These are phyloP conservation scores for Yamadazyma takamatsuzukensis DNA, from an alignment of 805 yeast genomes.

Conservation along the genomic window DNA sequence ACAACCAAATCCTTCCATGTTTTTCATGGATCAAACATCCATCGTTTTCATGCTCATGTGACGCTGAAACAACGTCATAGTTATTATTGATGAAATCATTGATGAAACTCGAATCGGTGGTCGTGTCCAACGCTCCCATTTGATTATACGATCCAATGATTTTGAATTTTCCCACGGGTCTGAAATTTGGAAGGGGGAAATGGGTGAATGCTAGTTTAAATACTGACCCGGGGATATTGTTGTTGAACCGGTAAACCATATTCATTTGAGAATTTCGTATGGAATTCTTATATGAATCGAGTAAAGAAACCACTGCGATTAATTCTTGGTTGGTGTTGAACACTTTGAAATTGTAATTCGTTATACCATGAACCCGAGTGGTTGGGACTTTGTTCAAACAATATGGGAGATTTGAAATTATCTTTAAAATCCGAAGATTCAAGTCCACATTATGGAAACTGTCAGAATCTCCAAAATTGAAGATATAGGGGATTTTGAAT, in stretches of 20 bases:
- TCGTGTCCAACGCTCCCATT: conserved; percentile 29
- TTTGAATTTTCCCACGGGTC: conserved; percentile 36
- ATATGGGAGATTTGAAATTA: conserved; percentile 32
- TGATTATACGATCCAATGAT: conserved; percentile 38
- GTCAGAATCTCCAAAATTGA: conserved; percentile 40
- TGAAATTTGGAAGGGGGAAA: conserved; percentile 39
- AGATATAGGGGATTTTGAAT: conserved; percentile 27
- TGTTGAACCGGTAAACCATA: conserved; percentile 26
- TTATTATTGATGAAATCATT: conserved; percentile 33
- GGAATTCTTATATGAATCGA: conserved; percentile 29
- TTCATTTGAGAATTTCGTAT: conserved; percentile 33
- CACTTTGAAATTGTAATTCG: conserved; percentile 33
- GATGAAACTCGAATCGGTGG: conserved; percentile 24
- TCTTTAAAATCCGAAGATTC: conserved; percentile 17
- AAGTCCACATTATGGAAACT: conserved; percentile 8
- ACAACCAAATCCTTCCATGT: conserved; percentile 27
- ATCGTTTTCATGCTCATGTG: conserved; percentile 44
- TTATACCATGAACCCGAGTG: conserved; percentile 27
- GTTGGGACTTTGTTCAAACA: conserved; percentile 25
- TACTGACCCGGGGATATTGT: neutral
- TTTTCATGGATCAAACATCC: conserved; percentile 29
- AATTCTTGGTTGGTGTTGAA: conserved; percentile 7
- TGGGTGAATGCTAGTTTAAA: conserved; percentile 36
- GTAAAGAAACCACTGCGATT: conserved; percentile 26
- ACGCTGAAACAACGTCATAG: conserved; percentile 36